Conservation (phyloP, 1,284 basidiomycete species). For the Ganoderma boninense region DNA sequence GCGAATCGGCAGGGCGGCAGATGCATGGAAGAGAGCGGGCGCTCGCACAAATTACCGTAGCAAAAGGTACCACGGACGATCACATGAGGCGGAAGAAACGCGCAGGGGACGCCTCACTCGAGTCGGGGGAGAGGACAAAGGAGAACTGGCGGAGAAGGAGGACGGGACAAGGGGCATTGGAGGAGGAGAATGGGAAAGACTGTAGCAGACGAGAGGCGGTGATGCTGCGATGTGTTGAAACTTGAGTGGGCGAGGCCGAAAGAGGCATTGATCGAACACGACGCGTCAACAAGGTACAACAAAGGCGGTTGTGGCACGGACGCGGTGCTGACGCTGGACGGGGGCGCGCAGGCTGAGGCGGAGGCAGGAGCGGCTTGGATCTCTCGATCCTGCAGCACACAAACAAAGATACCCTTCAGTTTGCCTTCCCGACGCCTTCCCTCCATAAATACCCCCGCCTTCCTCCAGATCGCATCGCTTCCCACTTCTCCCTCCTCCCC, state of each 20-base stretch:
- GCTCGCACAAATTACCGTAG: conserved; percentile 1
- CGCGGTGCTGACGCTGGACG: neutral
- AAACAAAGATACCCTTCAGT: conserved; percentile 14
- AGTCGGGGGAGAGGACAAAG: neutral
- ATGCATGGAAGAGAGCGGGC: neutral
- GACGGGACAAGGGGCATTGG: neutral
- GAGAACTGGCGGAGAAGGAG: neutral
- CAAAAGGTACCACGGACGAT: neutral
- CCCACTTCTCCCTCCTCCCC: neutral
- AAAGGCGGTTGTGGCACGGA: conserved; percentile 22
- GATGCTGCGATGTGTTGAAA: no score
- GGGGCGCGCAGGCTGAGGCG: no score
- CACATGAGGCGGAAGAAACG: neutral
- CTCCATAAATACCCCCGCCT: conserved; percentile 25
- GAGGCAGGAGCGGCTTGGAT: neutral
- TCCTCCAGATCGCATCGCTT: neutral
- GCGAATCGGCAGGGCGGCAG: neutral
- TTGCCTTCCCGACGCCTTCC: conserved; percentile 5
- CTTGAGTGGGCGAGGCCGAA: neutral
- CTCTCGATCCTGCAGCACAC: conserved; percentile 29
- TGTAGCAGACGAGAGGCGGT: neutral
- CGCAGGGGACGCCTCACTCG: neutral
- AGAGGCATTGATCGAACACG: conserved; percentile 19
- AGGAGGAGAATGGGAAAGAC: neutral
- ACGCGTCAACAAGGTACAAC: conserved; percentile 36